Conservation (phyloP, 192 early-diverging fungal species). For the Backusella australiensis region DNA sequence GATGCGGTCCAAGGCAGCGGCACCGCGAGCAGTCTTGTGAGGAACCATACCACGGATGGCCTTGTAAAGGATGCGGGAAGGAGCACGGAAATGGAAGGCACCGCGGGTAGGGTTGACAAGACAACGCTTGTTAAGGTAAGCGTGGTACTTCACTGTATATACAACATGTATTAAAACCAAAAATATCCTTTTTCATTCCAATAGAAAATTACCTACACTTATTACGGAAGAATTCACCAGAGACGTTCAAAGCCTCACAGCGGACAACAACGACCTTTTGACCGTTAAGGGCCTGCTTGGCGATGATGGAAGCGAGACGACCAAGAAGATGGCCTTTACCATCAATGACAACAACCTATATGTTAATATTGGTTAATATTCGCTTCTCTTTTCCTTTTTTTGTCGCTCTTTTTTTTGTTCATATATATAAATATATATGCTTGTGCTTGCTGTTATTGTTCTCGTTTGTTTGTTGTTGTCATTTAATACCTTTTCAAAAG, state of each 20-base stretch:
- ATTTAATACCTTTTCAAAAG: constrained; percentile 29
- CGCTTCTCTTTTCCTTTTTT: neutral
- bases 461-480: neutral
- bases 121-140: constrained; percentile 97
- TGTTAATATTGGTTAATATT: neutral
- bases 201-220: constrained; percentile 74
- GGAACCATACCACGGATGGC: constrained; percentile 98
- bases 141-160: constrained; percentile 84
- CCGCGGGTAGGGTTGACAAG: constrained; percentile 95
- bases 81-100: constrained; percentile 99
- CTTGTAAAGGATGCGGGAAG: constrained; percentile 96
- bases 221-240: constrained; percentile 99
- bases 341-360: constrained; percentile 96
- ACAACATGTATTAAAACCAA: neutral
- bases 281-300: constrained; percentile 97
- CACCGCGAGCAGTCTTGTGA: constrained; percentile 99
- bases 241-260: constrained; percentile 98
- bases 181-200: neutral
- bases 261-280: constrained; percentile 97
- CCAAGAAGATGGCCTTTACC: constrained; percentile 98
- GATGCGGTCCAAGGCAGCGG: constrained; percentile 93
- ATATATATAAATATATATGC: neutral
- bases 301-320: constrained; percentile 95
- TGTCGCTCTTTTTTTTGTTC: neutral
- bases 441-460: neutral